A percentile compares a stretch with the other conserved stretches of the same genome.
phyloP scores from a whole-genome alignment of 352 stramenopile genomes.

The Globisporangium iwayamae region DNA sequence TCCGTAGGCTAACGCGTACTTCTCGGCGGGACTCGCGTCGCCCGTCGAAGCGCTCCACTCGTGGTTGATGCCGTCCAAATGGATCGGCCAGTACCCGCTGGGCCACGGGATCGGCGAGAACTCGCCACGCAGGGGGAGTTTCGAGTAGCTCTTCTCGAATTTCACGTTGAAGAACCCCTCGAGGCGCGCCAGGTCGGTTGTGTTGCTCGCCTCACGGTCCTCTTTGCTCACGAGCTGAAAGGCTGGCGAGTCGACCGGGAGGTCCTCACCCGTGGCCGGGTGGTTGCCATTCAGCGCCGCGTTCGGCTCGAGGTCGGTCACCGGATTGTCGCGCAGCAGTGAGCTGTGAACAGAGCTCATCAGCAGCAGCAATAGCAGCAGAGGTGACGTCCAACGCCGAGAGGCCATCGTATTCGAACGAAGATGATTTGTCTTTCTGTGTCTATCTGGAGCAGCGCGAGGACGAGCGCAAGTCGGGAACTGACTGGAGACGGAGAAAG shows the following conservation, averaged over 20 bases:
- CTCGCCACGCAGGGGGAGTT: constrained; percentile 35
- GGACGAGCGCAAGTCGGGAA: not conserved
- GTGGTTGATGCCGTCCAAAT: constrained; percentile 60
- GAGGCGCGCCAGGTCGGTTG: constrained; percentile 39
- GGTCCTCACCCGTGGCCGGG: constrained; percentile 7
- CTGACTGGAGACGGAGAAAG: not conserved
- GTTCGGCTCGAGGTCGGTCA: constrained; percentile 5
- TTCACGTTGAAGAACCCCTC: constrained; percentile 41
- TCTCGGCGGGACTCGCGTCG: constrained; percentile 36
- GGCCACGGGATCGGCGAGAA: constrained; percentile 53
- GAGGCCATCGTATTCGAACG: not conserved
- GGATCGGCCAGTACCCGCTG: constrained; percentile 67
- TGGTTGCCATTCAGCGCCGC: constrained; percentile 7
- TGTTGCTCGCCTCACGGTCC: constrained; percentile 25
- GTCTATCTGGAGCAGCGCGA: too few species aligned
- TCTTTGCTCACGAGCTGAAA: constrained; percentile 24
- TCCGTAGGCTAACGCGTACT: constrained; percentile 46
- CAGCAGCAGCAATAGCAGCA: not conserved
- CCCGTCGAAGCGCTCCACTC: constrained; percentile 28
- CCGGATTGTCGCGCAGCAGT: not conserved
- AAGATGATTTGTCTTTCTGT: not conserved
- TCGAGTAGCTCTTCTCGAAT: constrained; percentile 43
- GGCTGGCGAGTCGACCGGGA: constrained; percentile 22
- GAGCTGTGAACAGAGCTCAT: constrained; percentile 33
- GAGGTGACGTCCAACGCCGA: not conserved